These are phyloP conservation scores for Mycotypha africana DNA, from an alignment of 371 early-diverging fungal species.

Conservation along the genomic window DNA sequence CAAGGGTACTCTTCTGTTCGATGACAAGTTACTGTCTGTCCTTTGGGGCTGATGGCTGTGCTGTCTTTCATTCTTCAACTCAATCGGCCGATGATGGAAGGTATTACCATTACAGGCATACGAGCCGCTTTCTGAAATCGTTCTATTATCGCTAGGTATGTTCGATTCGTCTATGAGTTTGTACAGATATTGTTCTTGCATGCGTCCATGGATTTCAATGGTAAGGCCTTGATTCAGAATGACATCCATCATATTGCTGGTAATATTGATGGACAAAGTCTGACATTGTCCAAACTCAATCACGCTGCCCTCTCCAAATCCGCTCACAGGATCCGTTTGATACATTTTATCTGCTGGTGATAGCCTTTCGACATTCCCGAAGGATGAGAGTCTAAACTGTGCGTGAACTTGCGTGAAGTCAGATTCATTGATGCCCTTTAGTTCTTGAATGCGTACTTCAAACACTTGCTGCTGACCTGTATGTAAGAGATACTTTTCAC, in stretches of 20 bases:
- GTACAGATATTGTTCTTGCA: constrained; percentile 27
- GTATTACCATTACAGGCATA: too few species aligned
- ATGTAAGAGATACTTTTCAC: constrained; percentile 18
- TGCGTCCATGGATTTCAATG: constrained; percentile 61
- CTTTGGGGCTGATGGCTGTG: too few species aligned
- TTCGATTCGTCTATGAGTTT: constrained; percentile 11
- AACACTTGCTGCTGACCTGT: constrained; percentile 59
- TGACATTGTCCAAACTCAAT: constrained; percentile 60
- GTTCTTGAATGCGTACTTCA: constrained; percentile 60
- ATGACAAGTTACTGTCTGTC: too few species aligned
- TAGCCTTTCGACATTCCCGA: constrained; percentile 38
- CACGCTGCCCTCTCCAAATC: constrained; percentile 34
- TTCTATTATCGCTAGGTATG: too few species aligned
- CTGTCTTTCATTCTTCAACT: not conserved
- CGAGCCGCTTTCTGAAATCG: too few species aligned
- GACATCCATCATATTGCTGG: constrained; percentile 40
- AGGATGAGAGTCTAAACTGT: constrained; percentile 62
- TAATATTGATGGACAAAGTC: constrained; percentile 48
- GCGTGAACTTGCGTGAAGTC: constrained; percentile 72
- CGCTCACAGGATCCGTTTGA: constrained; percentile 57
- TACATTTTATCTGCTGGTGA: constrained; percentile 51
- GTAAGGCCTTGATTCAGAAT: constrained; percentile 36
- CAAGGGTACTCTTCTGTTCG: not conserved
- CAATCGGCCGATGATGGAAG: not conserved
- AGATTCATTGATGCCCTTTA: constrained; percentile 58